Conservation (phyloP, 2,329 filamentous ascomycete genomes). For the Leptographium wingfieldii region DNA sequence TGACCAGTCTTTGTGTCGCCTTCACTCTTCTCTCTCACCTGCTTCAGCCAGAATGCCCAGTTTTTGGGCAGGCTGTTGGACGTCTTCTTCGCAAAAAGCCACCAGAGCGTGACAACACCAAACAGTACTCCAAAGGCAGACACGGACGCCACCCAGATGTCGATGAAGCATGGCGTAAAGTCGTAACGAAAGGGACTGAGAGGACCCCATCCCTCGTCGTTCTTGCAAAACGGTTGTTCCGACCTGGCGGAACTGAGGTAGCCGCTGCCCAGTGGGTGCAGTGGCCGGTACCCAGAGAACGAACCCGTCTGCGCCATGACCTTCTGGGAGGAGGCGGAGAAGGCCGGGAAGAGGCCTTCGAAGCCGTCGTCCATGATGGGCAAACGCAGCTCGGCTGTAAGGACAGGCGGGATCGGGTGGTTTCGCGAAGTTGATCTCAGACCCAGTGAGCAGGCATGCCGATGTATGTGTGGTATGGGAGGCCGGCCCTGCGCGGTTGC, state of each 20-base stretch:
- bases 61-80: slow-evolving; percentile 60
- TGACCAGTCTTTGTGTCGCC: neutral
- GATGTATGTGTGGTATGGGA: neutral
- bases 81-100: slow-evolving; percentile 58
- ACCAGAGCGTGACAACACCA: slow-evolving; percentile 68
- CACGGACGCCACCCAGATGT: slow-evolving; percentile 72
- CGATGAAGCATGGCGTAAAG: slow-evolving; percentile 94
- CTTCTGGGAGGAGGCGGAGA: slow-evolving; percentile 24
- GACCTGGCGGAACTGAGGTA: slow-evolving; percentile 45
- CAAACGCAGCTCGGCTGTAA: neutral
- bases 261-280: slow-evolving; percentile 37
- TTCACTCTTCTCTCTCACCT: slow-evolving; percentile 42
- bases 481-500: neutral
- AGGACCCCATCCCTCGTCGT: slow-evolving; percentile 90
- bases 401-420: neutral
- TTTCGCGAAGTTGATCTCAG: neutral
- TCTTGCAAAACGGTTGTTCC: slow-evolving; percentile 69
- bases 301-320: slow-evolving; percentile 43
- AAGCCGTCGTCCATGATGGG: slow-evolving; percentile 1
- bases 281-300: slow-evolving; percentile 43
- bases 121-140: slow-evolving; percentile 67
- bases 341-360: slow-evolving; percentile 6
- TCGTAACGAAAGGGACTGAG: slow-evolving; percentile 79
- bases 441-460: neutral
- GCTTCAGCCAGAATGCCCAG: slow-evolving; percentile 86